A percentile compares a stretch with the other conserved stretches of the same genome.
Conservation (phyloP, 306 rosid genomes). For the Luffa acutangula region DNA sequence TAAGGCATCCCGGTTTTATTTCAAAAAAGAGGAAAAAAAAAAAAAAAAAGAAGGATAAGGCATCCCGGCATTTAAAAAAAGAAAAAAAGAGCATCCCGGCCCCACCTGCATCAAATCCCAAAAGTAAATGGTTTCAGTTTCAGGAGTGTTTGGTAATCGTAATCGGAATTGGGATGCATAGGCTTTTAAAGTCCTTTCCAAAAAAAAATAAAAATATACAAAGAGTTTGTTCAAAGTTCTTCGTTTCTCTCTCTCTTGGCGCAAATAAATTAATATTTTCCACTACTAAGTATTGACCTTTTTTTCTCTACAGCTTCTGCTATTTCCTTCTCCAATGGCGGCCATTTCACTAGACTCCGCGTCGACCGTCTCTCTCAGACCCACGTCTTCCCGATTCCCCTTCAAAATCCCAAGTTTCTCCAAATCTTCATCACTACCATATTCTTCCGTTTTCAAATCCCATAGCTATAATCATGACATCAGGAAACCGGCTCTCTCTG, state of each 20-base stretch:
- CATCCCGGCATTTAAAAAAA: no score
- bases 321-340: conserved; percentile 26
- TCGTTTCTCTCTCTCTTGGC: not conserved
- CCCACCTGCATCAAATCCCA: no score
- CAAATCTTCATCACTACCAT: not conserved
- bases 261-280: not conserved
- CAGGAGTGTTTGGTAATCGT: no score
- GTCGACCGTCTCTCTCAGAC: conserved; percentile 3
- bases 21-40: no score
- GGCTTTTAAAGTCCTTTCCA: no score
- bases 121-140: no score
- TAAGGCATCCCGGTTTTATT: no score
- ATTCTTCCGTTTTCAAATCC: conserved; percentile 12
- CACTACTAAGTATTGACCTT: not conserved
- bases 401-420: not conserved
- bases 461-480: not conserved
- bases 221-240: not conserved
- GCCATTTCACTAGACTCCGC: conserved; percentile 12
- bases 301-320: not conserved
- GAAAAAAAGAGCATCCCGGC: no score
- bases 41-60: no score
- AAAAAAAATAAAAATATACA: no score
- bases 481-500: conserved; percentile 18
- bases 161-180: no score
- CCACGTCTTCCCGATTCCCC: not conserved